Base-by-base conservation (phyloP, 2,329 filamentous ascomycete species). In the Fonsecaea nubica region DNA sequence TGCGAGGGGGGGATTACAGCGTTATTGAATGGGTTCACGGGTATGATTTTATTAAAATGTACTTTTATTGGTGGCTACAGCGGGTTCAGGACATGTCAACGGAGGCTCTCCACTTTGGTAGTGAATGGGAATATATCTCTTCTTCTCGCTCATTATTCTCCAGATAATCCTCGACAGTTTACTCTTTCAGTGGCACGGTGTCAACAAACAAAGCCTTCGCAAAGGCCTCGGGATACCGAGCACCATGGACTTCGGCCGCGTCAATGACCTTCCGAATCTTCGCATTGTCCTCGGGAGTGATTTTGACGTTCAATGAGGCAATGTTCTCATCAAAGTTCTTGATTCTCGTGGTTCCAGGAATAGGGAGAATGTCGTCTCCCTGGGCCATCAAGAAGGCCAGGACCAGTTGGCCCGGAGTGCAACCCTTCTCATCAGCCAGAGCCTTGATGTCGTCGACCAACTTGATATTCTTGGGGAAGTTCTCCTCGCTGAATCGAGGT, bases 381-480 rank as follows among this genome's bases (percentile, higher is more conserved):
- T 90, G 87, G 3, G 83, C 83, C 69, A 88, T 72, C 63, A 90
- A 71, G 87, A 88, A 91, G 0, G 88, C 88, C 33, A 90, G 78
- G 1, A 86, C 84, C 36, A 91, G 74, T 73, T 91, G 84, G 1
- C 80, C 81, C 0, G 86, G 71, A 0, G 87, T 88, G 54, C 80
- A 81, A 3, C 79, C 81, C 76, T 90, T 89, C 67, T 77, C 79
- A 50, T 81, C 76, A 0, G 86, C 86, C 5, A 89, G 72, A 4
- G 73, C 77, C 3, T 66, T 69, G 77, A 89, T 79, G 15, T 76
- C 75, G 53, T 84, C 82, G 10, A 87, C 83, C 5, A 89, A 75
- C 70, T 81, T 78, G 12, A 87, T 71, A 72, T 89, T 89, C 76
- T 86, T 85, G 18, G 75, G 77, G 73, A 87, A 84, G 72, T 87